Conservation (phyloP, 192 early-diverging fungal species). For the Entophlyctis luteolus region DNA sequence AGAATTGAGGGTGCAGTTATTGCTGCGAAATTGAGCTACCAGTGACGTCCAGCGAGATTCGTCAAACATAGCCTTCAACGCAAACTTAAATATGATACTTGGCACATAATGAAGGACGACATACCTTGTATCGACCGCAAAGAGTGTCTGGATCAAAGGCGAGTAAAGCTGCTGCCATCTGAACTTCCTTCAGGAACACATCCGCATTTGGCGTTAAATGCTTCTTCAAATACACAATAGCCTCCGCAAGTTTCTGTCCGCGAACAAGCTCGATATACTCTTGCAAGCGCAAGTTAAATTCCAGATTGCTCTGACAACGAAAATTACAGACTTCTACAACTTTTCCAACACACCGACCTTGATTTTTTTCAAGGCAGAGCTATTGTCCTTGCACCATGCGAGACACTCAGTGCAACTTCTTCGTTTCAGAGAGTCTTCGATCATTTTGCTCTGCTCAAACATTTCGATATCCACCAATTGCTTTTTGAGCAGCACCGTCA, state of each 20-base stretch:
- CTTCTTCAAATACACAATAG: constrained; percentile 84
- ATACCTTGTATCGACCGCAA: constrained; percentile 79
- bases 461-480: constrained; percentile 85
- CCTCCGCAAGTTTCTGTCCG: constrained; percentile 57
- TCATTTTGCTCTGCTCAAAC: constrained; percentile 75
- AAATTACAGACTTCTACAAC: neutral
- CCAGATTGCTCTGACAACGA: constrained; percentile 77
- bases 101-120: neutral
- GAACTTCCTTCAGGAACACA: constrained; percentile 72
- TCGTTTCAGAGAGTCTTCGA: constrained; percentile 72
- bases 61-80: constrained; percentile 61
- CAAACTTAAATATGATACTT: neutral
- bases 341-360: constrained; percentile 70
- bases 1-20: constrained; percentile 83
- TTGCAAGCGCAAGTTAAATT: constrained; percentile 93
- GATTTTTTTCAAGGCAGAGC: constrained; percentile 79
- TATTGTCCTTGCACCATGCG: constrained; percentile 93
- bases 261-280: constrained; percentile 90
- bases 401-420: constrained; percentile 84
- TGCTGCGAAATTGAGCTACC: constrained; percentile 73
- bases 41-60: constrained; percentile 71
- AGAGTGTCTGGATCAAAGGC: constrained; percentile 73
- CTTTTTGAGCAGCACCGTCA: constrained; percentile 31
- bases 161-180: constrained; percentile 86
- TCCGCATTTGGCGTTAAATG: constrained; percentile 74